Conservation (phyloP, 768 basidiomycete genomes). For the Udeniomyces megalosporus region DNA sequence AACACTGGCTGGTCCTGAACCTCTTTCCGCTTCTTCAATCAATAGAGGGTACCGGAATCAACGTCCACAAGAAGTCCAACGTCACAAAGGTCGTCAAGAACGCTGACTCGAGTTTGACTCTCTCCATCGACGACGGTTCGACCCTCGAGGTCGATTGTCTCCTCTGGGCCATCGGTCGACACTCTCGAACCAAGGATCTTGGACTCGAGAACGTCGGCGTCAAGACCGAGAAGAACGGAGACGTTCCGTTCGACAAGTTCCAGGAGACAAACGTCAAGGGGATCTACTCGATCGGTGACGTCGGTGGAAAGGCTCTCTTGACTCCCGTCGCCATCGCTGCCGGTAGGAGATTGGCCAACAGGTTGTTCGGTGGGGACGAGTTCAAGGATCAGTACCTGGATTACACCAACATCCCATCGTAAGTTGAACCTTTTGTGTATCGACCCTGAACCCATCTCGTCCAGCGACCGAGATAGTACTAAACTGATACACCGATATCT, state of each 20-base stretch:
- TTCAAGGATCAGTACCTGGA: constrained; percentile 69
- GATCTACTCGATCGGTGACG: constrained; percentile 77
- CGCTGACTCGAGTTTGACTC: constrained; percentile 42
- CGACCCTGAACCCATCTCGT: constrained; percentile 30
- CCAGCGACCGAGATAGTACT: constrained; percentile 84
- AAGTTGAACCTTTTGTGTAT: background rate
- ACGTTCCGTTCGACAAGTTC: constrained; percentile 77
- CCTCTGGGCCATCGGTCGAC: constrained; percentile 89
- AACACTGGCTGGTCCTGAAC: background rate
- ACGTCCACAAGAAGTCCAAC: constrained; percentile 62
- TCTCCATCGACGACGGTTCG: constrained; percentile 60
- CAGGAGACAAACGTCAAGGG: constrained; percentile 61
- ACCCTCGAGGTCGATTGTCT: constrained; percentile 69
- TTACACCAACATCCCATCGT: constrained; percentile 65
- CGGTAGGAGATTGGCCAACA: constrained; percentile 70
- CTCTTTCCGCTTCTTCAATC: background rate
- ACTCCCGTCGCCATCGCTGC: constrained; percentile 98
- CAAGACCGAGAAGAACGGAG: constrained; percentile 57
- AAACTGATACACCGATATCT: background rate
- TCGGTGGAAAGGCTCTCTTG: constrained; percentile 75
- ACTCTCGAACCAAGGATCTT: constrained; percentile 58
- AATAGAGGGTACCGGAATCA: constrained; percentile 66
- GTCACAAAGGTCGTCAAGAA: constrained; percentile 63
- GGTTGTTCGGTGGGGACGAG: constrained; percentile 71
- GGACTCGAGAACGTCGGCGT: constrained; percentile 56